Base-by-base conservation (phyloP, 208 protist species). In the Lotmaria passim region DNA sequence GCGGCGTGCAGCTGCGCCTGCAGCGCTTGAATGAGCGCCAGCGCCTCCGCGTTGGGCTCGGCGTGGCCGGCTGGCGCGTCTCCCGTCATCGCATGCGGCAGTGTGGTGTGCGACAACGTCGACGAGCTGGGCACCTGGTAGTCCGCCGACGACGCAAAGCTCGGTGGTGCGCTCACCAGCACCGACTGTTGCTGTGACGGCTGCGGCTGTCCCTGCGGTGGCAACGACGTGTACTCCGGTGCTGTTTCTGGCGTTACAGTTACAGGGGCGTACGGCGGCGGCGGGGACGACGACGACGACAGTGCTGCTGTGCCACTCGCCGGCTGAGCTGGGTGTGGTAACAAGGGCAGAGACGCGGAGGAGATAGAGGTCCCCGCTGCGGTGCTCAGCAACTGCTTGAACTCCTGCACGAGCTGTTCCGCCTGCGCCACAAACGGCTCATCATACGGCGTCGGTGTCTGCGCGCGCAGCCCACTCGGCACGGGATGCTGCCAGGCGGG, bases 401-500 rank as follows among this genome's bases (percentile, higher is more conserved):
- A 81, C n/a, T 75, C 67, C 41, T 44, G 48, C 30, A 77, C 64
- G 15, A 83, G 56, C n/a, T 61, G 57, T 56, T 84, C 47, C 52
- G 82, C 65, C 46, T 51, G 15, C 6, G 50, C 34, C 38, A 79
- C 69, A 43, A 82, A 78, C 2, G 47, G 66, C 36, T 48, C 76
- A 63, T 94, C 87, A 68, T 93, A 94, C 23, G 88, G 47, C 11
- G 60, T 81, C 7, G 82, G 81, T 1, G 74, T 39, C 41, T 78
- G 74, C 15, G 75, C 55, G 23, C 69, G 60, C 31, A 93, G 85
- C 21, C 79, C 87, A 48, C 74, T 78, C 19, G 67, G 65, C 33
- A 79, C 74, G 33, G 90, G 91, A 26, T 88, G 74, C 46, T 64
- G 74, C 81, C 84, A 93, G 36, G 80, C 78, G 43, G 78, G 61